Base-by-base conservation (phyloP, 1,284 basidiomycete species). In the Sutorius eximius region DNA sequence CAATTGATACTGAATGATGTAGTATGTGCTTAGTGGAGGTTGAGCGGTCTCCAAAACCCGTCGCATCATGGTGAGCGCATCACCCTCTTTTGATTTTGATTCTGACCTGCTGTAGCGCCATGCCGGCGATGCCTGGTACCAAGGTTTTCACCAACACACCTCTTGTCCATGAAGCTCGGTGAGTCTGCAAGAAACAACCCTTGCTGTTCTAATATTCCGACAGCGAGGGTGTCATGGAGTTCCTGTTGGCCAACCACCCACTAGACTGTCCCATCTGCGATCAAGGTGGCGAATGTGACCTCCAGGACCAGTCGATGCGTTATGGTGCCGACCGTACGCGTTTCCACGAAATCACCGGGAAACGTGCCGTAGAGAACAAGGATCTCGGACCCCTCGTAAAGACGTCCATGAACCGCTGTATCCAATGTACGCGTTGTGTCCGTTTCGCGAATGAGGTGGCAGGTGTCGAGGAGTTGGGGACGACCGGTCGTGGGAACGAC, bases 241-340 rank as follows among this genome's bases (percentile, higher is more conserved):
- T 99, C 76, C 81, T 99, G 37, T 86, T 99, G 53, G 85, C 95
- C 60, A 99, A 99, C 77, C 96, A 99, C 71, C 96, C 96, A 3
- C 82, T 99, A 57, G 96, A 99, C 73, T 99, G 96, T 77, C 96
- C 97, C 34, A 93, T 99, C 64, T 99, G 96, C 69, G 97, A 99
- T 73, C 95, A 96, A 76, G 93, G 93, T 74, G 93, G 93, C 58
- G 96, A 99, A 82, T 99, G 97, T 73, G 97, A 99, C 73, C 82
- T 99, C 22, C 96, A 99, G 80, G 96, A 99, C 76, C 97, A 99
- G 76, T 96, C 95, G 27, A 98, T 99, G 95, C 91, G 96, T 53
- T 99, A 99, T 71, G 96, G 96, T 45, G 91, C 95, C 12, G 96
- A 99, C 78, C 90, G 97, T 59, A 89, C 93, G 6, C 88, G 97